Base-by-base conservation (phyloP, 2,329 filamentous ascomycete genomes). In the Paracorniculantispora psalliotae region DNA sequence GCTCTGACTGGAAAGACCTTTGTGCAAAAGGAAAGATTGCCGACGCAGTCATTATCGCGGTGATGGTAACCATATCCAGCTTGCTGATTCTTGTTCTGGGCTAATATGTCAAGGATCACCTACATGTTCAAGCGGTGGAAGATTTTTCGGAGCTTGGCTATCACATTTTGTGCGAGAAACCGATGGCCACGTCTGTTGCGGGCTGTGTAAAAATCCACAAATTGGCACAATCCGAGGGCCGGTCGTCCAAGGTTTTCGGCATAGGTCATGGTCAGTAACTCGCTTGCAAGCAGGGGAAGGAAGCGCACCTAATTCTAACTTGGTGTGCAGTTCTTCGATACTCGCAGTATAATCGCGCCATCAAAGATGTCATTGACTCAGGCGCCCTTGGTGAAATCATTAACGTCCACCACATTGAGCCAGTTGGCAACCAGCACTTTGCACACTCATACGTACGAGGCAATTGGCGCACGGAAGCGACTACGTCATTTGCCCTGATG, bases 141-240 rank as follows among this genome's bases (percentile, higher is more conserved):
- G 73, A 74, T 1, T 77, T 77, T 53, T 62, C 62, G 12, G 47
- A 62, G n/a, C 47, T 57, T 9, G 61, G 61, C 10, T 63, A 63
- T 15, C 61, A 63, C 25, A 63, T 63, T 9, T 50, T 63, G 10
- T 63, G 61, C 44, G 61, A 63, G 43, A 63, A 63, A 53, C 61
- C 61, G 2, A 63, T 63, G 59, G 61, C 61, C 15, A 63, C 61
- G 6, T 55, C 59, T 6, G 57, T 63, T 7, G 59, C 51, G 13
- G 59, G 61, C 57, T 63, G 61, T 35, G 53, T 63, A n/a, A 59
- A 46, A 43, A 63, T 63, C 30, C 59, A 59, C 2, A 62, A 58
- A 4, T 7, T 52, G 13, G 37, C 49, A 17, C 10, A 26, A 17
- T 44, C 28, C 9, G 46, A 52, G 15, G 30, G n/a, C n/a, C n/a